Evolutionary conservation across 371 early-diverging fungal species (phyloP).

Genomic region (Nematocida ironsii): DNA sequence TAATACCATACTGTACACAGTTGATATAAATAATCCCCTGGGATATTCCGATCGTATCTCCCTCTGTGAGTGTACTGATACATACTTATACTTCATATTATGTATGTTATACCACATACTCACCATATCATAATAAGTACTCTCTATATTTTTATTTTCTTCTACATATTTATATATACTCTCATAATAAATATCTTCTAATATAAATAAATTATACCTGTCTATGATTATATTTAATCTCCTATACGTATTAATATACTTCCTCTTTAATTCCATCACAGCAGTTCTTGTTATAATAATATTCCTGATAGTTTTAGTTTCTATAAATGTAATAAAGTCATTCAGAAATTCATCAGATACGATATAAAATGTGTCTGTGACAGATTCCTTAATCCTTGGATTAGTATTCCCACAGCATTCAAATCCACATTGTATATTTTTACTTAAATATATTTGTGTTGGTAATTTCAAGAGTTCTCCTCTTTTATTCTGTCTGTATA

Average conservation of each 20-base stretch:
- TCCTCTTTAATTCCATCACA: background rate
- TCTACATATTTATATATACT: background rate
- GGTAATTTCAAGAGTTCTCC: slow-evolving; percentile 9
- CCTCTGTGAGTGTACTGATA: background rate
- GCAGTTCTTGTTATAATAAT: slow-evolving; percentile 8
- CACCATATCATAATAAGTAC: background rate
- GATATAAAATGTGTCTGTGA: background rate
- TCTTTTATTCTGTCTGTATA: slow-evolving; percentile 11
- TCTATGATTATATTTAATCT: slow-evolving; percentile 21
- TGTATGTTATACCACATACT: background rate
- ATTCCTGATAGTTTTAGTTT: slow-evolving; percentile 7
- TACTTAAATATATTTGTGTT: slow-evolving; percentile 29
- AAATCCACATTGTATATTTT: slow-evolving; percentile 18
- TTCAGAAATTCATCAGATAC: slow-evolving; percentile 17
- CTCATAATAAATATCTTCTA: slow-evolving; percentile 26
- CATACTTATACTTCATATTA: background rate
- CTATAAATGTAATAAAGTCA: slow-evolving; percentile 23
- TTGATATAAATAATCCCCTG: background rate
- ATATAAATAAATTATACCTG: slow-evolving; percentile 13
- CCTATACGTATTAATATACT: slow-evolving; percentile 6
- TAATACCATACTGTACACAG: background rate
- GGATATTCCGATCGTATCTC: background rate
- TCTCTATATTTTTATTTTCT: background rate
- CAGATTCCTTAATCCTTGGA: slow-evolving; percentile 2
- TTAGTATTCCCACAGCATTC: slow-evolving; percentile 17